Percentiles rank a stretch among this genome's conserved stretches.
phyloP scores from a whole-genome alignment of 805 yeast genomes.

The Groenewaldozyma salmanticensis region DNA sequence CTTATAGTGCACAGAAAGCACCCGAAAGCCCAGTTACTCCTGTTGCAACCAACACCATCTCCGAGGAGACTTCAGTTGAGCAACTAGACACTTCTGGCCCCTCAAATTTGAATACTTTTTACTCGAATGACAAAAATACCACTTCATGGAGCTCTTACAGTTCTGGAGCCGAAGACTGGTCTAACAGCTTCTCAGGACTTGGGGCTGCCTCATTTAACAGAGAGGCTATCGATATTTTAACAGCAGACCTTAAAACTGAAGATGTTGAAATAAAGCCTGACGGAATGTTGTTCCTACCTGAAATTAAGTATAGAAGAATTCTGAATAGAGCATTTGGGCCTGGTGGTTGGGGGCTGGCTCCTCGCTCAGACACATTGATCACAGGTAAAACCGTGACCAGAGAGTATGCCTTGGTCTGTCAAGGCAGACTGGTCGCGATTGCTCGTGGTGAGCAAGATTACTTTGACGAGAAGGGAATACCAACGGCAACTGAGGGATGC shows the following conservation, averaged over 20 bases:
- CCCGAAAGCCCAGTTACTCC: too few species aligned
- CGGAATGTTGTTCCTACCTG: slow-evolving; percentile 85
- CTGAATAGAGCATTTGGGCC: slow-evolving; percentile 92
- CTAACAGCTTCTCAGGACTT: slow-evolving; percentile 76
- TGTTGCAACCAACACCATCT: too few species aligned
- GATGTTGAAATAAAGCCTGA: slow-evolving; percentile 96
- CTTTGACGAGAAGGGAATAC: slow-evolving; percentile 74
- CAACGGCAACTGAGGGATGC: slow-evolving; percentile 97
- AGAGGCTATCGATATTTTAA: slow-evolving; percentile 48
- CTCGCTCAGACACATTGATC: slow-evolving; percentile 75
- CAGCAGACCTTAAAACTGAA: slow-evolving; percentile 49
- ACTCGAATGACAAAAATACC: background rate
- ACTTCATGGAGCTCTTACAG: background rate
- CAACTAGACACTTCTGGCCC: too few species aligned
- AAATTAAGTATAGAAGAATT: slow-evolving; percentile 86
- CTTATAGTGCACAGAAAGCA: too few species aligned
- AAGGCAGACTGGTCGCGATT: slow-evolving; percentile 80
- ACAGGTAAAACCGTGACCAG: slow-evolving; percentile 70
- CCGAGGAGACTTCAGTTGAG: too few species aligned
- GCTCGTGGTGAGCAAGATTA: slow-evolving; percentile 96
- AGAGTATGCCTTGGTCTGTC: slow-evolving; percentile 80
- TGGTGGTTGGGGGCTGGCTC: slow-evolving; percentile 98
- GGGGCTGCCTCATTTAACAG: slow-evolving; percentile 68
- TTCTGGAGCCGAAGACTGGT: slow-evolving; percentile 45
- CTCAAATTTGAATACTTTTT: background rate